phyloP scores from a whole-genome alignment of 1,284 basidiomycete species.

The Agaricales sp. region DNA sequence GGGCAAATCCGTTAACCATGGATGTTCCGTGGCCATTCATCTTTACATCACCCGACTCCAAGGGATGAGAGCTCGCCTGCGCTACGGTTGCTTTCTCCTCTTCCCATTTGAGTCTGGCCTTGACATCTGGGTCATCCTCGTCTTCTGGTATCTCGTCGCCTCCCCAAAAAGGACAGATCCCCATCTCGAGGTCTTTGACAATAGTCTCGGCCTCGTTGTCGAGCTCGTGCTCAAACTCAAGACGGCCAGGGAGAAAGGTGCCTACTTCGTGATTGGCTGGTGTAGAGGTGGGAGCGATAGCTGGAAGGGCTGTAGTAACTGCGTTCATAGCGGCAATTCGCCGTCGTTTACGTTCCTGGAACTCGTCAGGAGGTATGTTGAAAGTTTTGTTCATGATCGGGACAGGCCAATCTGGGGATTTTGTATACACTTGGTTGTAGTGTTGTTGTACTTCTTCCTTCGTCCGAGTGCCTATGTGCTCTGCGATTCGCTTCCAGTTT shows the following conservation, averaged over 20 bases:
- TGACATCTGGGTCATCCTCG: slow-evolving; percentile 60
- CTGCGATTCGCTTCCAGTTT: slow-evolving; percentile 96
- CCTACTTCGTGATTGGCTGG: slow-evolving; percentile 93
- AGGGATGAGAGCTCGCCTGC: background rate
- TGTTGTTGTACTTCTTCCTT: slow-evolving; percentile 93
- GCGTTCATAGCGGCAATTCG: slow-evolving; percentile 69
- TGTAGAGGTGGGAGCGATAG: slow-evolving; percentile 80
- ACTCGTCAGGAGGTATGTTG: slow-evolving; percentile 68
- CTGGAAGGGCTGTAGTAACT: slow-evolving; percentile 41
- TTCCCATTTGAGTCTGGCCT: slow-evolving; percentile 54
- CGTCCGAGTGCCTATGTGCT: slow-evolving; percentile 90
- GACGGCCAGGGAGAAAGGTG: slow-evolving; percentile 89
- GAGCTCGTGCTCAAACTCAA: slow-evolving; percentile 96
- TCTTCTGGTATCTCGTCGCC: slow-evolving; percentile 78
- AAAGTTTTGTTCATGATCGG: slow-evolving; percentile 71
- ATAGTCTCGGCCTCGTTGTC: slow-evolving; percentile 95
- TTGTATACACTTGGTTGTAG: slow-evolving; percentile 79
- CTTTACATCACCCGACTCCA: background rate
- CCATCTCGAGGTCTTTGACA: slow-evolving; percentile 96
- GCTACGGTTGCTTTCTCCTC: slow-evolving; percentile 38
- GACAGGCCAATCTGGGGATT: slow-evolving; percentile 67
- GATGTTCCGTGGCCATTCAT: background rate
- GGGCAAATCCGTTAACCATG: background rate
- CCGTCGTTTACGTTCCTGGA: slow-evolving; percentile 80
- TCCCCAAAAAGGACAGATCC: slow-evolving; percentile 75